Percentiles rank a stretch among this genome's conserved stretches.
phyloP scores from a whole-genome alignment of 2,329 filamentous ascomycete species.

The Lasiodiplodia citricola region DNA sequence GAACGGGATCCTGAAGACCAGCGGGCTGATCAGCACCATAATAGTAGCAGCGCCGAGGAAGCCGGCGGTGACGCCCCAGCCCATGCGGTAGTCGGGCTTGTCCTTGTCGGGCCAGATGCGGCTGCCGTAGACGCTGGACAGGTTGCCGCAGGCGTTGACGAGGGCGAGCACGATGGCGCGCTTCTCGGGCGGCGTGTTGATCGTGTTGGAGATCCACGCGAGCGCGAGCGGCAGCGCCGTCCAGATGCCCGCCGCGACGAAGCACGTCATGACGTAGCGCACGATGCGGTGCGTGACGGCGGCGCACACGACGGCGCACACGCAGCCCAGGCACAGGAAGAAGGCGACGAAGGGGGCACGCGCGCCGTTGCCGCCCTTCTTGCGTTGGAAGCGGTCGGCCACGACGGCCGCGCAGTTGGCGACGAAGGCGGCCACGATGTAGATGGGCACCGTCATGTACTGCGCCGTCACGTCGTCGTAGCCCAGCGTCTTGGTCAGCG shows the following conservation, averaged over 20 bases:
- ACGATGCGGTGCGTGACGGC: slow-evolving; percentile 37
- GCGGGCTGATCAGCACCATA: slow-evolving; percentile 43
- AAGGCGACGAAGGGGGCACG: slow-evolving; percentile 12
- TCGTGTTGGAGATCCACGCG: slow-evolving; percentile 66
- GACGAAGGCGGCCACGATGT: slow-evolving; percentile 23
- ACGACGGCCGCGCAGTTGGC: slow-evolving; percentile 19
- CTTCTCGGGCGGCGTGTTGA: slow-evolving; percentile 61
- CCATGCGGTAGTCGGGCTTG: slow-evolving; percentile 56
- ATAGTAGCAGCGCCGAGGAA: slow-evolving; percentile 54
- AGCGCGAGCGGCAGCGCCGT: slow-evolving; percentile 62
- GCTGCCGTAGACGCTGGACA: slow-evolving; percentile 11
- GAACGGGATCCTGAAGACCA: slow-evolving; percentile 13
- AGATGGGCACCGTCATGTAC: slow-evolving; percentile 58
- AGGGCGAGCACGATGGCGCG: slow-evolving; percentile 61
- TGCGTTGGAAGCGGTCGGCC: slow-evolving; percentile 12
- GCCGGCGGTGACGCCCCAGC: slow-evolving; percentile 57
- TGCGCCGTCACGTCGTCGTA: slow-evolving; percentile 66
- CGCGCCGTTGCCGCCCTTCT: slow-evolving; percentile 9
- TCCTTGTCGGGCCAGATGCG: slow-evolving; percentile 58
- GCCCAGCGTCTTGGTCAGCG: slow-evolving; percentile 69
- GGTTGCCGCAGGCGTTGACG: slow-evolving; percentile 44
- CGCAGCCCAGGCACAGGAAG: slow-evolving; percentile 18
- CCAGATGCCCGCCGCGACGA: slow-evolving; percentile 54
- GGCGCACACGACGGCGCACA: slow-evolving; percentile 41
- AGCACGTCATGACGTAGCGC: slow-evolving; percentile 49